Conservation (phyloP, 2,329 filamentous ascomycete genomes). For the Lasiodiplodia sp. region DNA sequence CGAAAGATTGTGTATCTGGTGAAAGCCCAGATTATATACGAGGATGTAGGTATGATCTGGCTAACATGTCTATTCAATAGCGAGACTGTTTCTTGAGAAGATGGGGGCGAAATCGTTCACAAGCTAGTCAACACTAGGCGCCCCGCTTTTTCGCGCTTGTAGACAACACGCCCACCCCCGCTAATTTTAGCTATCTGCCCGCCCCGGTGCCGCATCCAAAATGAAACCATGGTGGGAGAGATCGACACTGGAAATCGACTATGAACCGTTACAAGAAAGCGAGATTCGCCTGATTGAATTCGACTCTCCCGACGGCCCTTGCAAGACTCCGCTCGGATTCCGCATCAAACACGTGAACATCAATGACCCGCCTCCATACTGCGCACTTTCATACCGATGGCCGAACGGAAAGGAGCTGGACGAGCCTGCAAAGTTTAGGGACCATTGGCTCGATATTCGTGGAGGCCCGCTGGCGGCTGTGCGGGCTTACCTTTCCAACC, state of each 20-base stretch:
- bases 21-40: too few relatives aligned
- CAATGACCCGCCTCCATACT: neutral
- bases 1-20: too few relatives aligned
- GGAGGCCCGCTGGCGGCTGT: neutral
- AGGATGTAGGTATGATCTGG: too few relatives aligned
- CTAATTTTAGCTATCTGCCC: too few relatives aligned
- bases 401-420: neutral
- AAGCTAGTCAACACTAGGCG: too few relatives aligned
- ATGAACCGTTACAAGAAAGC: neutral
- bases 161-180: too few relatives aligned
- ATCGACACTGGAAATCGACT: neutral
- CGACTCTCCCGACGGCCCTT: neutral
- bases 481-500: neutral
- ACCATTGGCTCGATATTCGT: neutral
- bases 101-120: too few relatives aligned
- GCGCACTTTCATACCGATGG: conserved; percentile 7
- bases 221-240: neutral
- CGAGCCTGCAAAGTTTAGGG: neutral
- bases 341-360: neutral
- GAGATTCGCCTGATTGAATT: conserved; percentile 1
- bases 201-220: too few relatives aligned
- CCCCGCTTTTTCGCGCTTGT: too few relatives aligned
- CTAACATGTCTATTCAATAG: too few relatives aligned
- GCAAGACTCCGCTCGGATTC: neutral
- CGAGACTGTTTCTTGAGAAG: too few relatives aligned